Evolutionary conservation across 768 basidiomycete species (phyloP).

Genomic region (Auricularia heimuer): DNA sequence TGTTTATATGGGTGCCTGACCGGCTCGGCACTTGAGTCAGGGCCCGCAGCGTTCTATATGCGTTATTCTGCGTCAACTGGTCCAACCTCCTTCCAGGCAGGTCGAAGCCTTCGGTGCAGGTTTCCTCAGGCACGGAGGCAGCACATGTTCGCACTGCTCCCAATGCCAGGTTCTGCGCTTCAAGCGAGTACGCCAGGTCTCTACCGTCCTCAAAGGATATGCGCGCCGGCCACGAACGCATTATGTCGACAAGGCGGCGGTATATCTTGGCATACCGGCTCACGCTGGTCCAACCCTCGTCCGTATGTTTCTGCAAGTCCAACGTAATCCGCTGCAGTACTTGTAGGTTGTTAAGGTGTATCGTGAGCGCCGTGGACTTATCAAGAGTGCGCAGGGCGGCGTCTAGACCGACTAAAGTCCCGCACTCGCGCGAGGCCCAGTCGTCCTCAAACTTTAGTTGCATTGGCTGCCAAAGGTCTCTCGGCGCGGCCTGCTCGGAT

Average conservation of each 20-base stretch:
- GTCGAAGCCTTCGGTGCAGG: too few relatives aligned
- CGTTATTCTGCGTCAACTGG: background rate
- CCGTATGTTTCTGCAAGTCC: background rate
- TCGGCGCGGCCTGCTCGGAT: too few relatives aligned
- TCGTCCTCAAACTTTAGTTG: background rate
- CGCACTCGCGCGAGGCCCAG: background rate
- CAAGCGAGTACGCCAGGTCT: too few relatives aligned
- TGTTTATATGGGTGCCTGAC: background rate
- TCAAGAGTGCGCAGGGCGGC: background rate
- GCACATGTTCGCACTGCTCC: too few relatives aligned
- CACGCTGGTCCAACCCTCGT: background rate
- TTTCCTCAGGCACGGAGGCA: too few relatives aligned
- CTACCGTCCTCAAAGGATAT: background rate
- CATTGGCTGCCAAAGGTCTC: too few relatives aligned
- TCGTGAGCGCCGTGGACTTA: background rate
- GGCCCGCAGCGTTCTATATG: background rate
- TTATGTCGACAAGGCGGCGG: background rate
- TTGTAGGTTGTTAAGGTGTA: background rate
- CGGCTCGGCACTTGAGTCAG: background rate
- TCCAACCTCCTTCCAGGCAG: too few relatives aligned
- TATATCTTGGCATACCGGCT: background rate
- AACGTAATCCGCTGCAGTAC: background rate
- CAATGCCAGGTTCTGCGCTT: too few relatives aligned
- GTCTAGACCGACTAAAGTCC: background rate
- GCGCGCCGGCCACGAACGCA: background rate